Evolutionary conservation across 805 yeast genomes (phyloP).

Genomic region (Yamadazyma ubonensis): DNA sequence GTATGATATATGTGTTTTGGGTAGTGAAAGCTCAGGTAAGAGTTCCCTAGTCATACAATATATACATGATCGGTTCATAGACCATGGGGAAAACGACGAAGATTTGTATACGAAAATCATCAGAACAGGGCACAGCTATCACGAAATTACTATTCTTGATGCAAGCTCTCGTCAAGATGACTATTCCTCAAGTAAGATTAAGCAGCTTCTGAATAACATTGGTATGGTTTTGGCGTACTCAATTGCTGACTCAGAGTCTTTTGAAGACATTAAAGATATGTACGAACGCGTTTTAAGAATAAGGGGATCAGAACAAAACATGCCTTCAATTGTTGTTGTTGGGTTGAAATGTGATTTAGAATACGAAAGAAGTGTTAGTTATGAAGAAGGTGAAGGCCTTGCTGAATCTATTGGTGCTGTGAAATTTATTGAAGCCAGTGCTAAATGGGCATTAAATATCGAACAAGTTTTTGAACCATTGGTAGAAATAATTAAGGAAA

Average conservation of each 20-base stretch:
- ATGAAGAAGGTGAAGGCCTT: conserved; percentile 29
- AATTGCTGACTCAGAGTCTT: conserved; percentile 25
- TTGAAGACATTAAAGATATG: conserved; percentile 28
- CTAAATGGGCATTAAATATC: conserved; percentile 20
- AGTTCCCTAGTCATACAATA: conserved; percentile 26
- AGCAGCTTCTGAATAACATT: conserved; percentile 30
- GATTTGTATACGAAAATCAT: conserved; percentile 24
- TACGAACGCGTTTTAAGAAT: conserved; percentile 23
- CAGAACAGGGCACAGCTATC: conserved; percentile 16
- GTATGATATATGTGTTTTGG: conserved; percentile 31
- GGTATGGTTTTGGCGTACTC: conserved; percentile 33
- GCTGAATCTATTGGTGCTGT: conserved; percentile 28
- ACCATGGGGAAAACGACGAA: conserved; percentile 18
- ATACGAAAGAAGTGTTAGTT: conserved; percentile 26
- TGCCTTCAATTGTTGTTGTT: conserved; percentile 32
- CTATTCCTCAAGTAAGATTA: conserved; percentile 24
- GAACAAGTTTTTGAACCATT: conserved; percentile 31
- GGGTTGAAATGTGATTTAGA: conserved; percentile 30
- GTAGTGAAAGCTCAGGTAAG: conserved; percentile 25
- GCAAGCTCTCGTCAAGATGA: conserved; percentile 24
- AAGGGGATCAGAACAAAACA: conserved; percentile 16
- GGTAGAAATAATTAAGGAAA: conserved; percentile 12
- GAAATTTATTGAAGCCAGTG: conserved; percentile 28
- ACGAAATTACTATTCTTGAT: conserved; percentile 35
- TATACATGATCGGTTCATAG: conserved; percentile 21